Percentiles rank a stretch among this genome's conserved stretches.
phyloP scores from a whole-genome alignment of 345 rosid genomes.

The Arabidopsis arenosa region DNA sequence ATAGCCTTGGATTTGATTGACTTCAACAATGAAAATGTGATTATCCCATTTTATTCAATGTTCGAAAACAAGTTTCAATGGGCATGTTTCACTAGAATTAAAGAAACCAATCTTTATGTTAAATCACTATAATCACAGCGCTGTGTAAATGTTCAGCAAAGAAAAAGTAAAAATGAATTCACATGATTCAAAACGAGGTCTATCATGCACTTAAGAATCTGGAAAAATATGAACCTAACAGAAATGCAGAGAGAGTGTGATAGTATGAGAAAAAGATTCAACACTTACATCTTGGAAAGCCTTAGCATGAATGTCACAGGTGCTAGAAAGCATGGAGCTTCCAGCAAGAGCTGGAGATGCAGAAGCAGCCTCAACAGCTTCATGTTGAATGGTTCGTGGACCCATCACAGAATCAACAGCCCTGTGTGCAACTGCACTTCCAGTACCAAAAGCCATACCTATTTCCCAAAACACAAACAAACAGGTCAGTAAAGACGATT shows the following conservation, averaged over 20 bases:
- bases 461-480: slow-evolving; percentile 3
- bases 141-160: not conserved
- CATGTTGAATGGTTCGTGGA: slow-evolving; percentile 93
- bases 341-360: slow-evolving; percentile 58
- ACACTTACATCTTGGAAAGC: slow-evolving; percentile 91
- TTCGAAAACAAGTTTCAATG: slow-evolving; percentile 1
- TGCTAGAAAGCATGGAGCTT: slow-evolving; percentile 54
- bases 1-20: not conserved
- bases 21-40: not conserved
- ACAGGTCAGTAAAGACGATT: not conserved
- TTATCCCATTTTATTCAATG: not conserved
- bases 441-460: slow-evolving; percentile 98
- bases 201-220: not conserved
- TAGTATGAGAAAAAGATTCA: not conserved
- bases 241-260: not conserved
- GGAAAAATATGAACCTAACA: not conserved
- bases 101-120: not conserved
- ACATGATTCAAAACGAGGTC: not conserved
- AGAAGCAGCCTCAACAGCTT: slow-evolving; percentile 60
- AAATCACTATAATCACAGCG: not conserved
- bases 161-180: not conserved
- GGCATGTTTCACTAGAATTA: not conserved
- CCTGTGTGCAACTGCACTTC: slow-evolving; percentile 92
- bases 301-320: slow-evolving; percentile 78
- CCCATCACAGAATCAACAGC: slow-evolving; percentile 96